Conservation (phyloP, 371 early-diverging fungal species). For the Dinochytrium kinnereticum region DNA sequence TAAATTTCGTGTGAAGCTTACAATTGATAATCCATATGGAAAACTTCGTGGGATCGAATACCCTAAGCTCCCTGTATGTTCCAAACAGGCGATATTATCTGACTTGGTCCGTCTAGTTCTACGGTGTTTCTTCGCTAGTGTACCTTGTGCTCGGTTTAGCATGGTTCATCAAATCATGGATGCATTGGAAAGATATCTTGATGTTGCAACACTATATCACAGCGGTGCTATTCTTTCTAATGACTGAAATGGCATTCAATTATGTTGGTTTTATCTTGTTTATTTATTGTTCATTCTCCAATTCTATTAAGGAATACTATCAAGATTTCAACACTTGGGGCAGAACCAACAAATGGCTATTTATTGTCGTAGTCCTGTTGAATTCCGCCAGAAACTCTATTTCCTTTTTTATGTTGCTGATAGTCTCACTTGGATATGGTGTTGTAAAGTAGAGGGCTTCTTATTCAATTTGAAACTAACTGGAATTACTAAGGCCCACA, state of each 20-base stretch:
- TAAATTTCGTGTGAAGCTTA: constrained; percentile 64
- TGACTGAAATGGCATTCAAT: constrained; percentile 89
- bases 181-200: constrained; percentile 85
- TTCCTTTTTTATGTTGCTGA: constrained; percentile 93
- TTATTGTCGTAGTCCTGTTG: constrained; percentile 70
- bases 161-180: constrained; percentile 79
- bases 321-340: constrained; percentile 36
- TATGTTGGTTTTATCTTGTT: too few species aligned
- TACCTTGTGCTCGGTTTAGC: constrained; percentile 73
- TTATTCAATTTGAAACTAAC: not conserved
- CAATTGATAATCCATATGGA: constrained; percentile 83
- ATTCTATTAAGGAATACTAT: constrained; percentile 29
- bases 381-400: constrained; percentile 90
- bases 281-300: too few species aligned
- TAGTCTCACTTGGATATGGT: constrained; percentile 95
- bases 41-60: constrained; percentile 82
- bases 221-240: constrained; percentile 80
- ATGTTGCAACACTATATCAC: constrained; percentile 89
- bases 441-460: constrained; percentile 74
- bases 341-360: constrained; percentile 16
- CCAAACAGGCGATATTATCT: not conserved
- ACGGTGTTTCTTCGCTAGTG: constrained; percentile 63
- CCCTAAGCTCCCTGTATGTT: constrained; percentile 77
- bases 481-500: constrained; percentile 67
- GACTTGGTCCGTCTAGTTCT: constrained; percentile 11